A percentile compares a stretch with the other conserved stretches of the same genome.
Evolutionary conservation across 2,329 filamentous ascomycete species (phyloP).

Genomic region (Trichoderma harzianum): DNA sequence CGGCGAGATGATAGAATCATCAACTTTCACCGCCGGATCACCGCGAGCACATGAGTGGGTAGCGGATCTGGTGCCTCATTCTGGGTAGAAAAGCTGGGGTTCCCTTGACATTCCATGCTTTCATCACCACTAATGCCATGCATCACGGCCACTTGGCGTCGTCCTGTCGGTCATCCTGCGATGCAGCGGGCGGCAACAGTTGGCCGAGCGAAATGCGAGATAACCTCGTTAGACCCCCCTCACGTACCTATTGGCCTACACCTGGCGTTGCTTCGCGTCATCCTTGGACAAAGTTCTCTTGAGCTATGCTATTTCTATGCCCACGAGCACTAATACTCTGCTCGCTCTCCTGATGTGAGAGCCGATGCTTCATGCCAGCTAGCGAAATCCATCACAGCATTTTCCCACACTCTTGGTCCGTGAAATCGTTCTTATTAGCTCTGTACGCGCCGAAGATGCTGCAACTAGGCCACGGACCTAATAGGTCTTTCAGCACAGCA

Average conservation of each 20-base stretch:
- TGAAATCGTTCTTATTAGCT: constrained; percentile 8
- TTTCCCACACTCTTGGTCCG: neutral
- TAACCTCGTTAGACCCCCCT: neutral
- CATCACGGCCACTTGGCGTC: constrained; percentile 3
- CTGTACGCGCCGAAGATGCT: constrained; percentile 14
- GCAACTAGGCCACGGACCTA: neutral
- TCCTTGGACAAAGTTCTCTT: neutral
- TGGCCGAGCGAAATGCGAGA: neutral
- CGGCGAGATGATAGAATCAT: constrained; percentile 9
- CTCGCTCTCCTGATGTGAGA: neutral
- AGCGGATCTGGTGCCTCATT: constrained; percentile 8
- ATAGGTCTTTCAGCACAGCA: neutral
- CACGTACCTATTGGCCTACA: neutral
- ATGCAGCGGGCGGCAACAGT: constrained; percentile 3
- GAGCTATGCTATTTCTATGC: neutral
- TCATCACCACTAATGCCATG: constrained; percentile 11
- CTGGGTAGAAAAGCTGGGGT: constrained; percentile 1
- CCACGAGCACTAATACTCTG: neutral
- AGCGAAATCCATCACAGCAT: constrained; percentile 2
- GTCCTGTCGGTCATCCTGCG: constrained; percentile 5
- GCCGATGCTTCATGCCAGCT: constrained; percentile 1
- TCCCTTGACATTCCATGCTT: neutral
- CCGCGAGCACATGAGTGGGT: constrained; percentile 7
- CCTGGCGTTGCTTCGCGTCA: neutral
- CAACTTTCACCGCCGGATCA: constrained; percentile 14